Evolutionary conservation across 2,329 filamentous ascomycete genomes (phyloP), one percentile per base, ranked within the genome.

Genomic region (Ilyonectria mors-panacis): DNA sequence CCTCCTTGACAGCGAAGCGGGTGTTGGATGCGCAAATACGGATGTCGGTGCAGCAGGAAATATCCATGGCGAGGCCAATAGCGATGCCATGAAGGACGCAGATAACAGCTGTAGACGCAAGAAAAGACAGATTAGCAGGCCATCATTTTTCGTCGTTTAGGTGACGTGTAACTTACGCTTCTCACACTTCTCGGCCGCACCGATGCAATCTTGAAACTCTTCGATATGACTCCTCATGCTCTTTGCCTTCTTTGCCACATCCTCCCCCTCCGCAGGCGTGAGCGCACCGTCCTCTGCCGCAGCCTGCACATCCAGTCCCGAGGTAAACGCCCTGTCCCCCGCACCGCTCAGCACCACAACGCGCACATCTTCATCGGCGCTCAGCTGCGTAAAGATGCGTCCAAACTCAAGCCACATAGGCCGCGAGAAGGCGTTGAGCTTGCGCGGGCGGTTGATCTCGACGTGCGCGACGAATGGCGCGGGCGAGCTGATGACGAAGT

Each of bases 391-490:
- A 84, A 98, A 96, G 72, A 97, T 85, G 13, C 80, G 77, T 62
- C 90, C 89, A 70, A 97, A 86, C 83, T 97, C 94, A 59, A 91
- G 84, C 94, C 95, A 98, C 90, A 98, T 95, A 60, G 89, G 84
- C 79, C 94, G 90, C 72, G 90, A 87, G 80, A 97, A 98, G 70
- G 95, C 91, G 80, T 98, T 98, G 79, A 98, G 85, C 84, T 97
- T 97, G 72, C 89, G 81, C 1, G 95, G 90, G 1, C 95, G 89
- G 84, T 97, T 95, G 82, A 97, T 97, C 82, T 98, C 92, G 66
- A 98, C 92, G 79, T 97, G 94, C n/a, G 91, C 93, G 55, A 98
- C 91, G 83, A 90, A 90, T 76, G 91, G 87, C 42, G 83, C 77
- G 0, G 94, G 93, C 47, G 90, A 90, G n/a, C 88, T 89, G 73